phyloP scores from a whole-genome alignment of 345 rosid species.

The Hevea brasiliensis region DNA sequence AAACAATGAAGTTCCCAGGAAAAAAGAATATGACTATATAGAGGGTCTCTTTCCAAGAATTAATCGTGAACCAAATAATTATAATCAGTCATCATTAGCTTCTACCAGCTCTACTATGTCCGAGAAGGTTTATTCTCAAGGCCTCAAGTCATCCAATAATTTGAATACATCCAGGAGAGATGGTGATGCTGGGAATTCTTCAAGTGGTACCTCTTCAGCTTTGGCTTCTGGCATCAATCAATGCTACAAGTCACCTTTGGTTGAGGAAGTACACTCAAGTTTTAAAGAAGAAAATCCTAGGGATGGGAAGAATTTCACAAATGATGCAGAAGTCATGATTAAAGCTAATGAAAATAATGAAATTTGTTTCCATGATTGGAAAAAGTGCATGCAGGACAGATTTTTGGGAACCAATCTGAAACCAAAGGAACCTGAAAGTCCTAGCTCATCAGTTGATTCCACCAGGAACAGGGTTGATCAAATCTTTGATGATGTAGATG shows the following conservation, averaged over 20 bases:
- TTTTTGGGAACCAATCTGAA: conserved; percentile 50
- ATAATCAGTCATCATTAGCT: conserved; percentile 49
- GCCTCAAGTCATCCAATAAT: conserved; percentile 39
- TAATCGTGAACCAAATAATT: conserved; percentile 66
- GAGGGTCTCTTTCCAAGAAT: conserved; percentile 68
- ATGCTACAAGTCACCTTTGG: conserved; percentile 29
- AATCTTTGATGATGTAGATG: conserved; percentile 86
- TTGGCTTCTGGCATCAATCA: conserved; percentile 44
- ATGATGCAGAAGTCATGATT: conserved; percentile 22
- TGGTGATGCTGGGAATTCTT: conserved; percentile 40
- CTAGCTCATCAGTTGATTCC: conserved; percentile 62
- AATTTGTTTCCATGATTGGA: conserved; percentile 45
- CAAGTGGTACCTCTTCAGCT: conserved; percentile 37
- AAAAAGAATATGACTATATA: conserved; percentile 66
- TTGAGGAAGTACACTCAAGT: conserved; percentile 37
- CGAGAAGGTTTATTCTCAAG: conserved; percentile 44
- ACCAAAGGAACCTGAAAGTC: conserved; percentile 63
- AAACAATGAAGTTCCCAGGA: conserved; percentile 77
- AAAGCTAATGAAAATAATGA: conserved; percentile 45
- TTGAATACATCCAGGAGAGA: conserved; percentile 41
- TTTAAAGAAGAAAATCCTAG: conserved; percentile 37
- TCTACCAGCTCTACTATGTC: conserved; percentile 46
- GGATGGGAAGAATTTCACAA: conserved; percentile 40
- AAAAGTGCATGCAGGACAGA: conserved; percentile 55
- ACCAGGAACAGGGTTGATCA: conserved; percentile 52